Evolutionary conservation across 495 filamentous ascomycete genomes (phyloP).

Genomic region (Penicillium odoratum): DNA sequence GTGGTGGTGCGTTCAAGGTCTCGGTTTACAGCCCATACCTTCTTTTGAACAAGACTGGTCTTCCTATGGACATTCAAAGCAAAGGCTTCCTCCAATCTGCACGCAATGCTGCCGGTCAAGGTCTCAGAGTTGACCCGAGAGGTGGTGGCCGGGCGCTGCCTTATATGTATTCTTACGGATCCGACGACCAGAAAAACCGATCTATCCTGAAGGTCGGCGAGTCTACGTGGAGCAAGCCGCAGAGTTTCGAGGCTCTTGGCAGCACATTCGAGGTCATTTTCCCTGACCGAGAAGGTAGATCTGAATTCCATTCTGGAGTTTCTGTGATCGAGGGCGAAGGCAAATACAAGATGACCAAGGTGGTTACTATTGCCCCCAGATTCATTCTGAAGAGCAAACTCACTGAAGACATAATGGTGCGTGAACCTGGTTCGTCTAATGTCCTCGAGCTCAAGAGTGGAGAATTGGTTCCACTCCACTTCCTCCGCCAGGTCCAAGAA

Average conservation of each 20-base stretch:
- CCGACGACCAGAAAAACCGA: slow-evolving; percentile 84
- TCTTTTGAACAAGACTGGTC: slow-evolving; percentile 89
- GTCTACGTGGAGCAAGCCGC: slow-evolving; percentile 92
- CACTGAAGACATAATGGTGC: slow-evolving; percentile 79
- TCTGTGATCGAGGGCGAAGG: slow-evolving; percentile 87
- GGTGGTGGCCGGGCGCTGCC: slow-evolving; percentile 64
- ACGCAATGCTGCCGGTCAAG: slow-evolving; percentile 78
- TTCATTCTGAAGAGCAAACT: slow-evolving; percentile 95
- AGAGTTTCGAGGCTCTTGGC: slow-evolving; percentile 98
- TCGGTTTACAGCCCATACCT: slow-evolving; percentile 92
- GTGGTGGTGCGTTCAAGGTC: slow-evolving; percentile 94
- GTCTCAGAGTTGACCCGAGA: slow-evolving; percentile 53
- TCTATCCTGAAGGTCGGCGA: slow-evolving; percentile 83
- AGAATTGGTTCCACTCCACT: slow-evolving; percentile 79
- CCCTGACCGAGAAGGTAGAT: slow-evolving; percentile 64
- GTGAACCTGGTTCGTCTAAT: slow-evolving; percentile 85
- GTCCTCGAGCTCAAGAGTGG: slow-evolving; percentile 73
- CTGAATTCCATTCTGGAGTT: slow-evolving; percentile 87
- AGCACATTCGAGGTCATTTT: slow-evolving; percentile 84
- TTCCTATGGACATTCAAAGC: slow-evolving; percentile 84
- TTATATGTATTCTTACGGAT: slow-evolving; percentile 92
- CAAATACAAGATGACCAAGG: slow-evolving; percentile 96
- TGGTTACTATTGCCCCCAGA: slow-evolving; percentile 88
- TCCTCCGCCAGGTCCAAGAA: slow-evolving; percentile 70
- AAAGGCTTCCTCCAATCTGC: slow-evolving; percentile 83